Conservation (phyloP, 176 grass and related monocot species). For the Oryza meyeriana region DNA sequence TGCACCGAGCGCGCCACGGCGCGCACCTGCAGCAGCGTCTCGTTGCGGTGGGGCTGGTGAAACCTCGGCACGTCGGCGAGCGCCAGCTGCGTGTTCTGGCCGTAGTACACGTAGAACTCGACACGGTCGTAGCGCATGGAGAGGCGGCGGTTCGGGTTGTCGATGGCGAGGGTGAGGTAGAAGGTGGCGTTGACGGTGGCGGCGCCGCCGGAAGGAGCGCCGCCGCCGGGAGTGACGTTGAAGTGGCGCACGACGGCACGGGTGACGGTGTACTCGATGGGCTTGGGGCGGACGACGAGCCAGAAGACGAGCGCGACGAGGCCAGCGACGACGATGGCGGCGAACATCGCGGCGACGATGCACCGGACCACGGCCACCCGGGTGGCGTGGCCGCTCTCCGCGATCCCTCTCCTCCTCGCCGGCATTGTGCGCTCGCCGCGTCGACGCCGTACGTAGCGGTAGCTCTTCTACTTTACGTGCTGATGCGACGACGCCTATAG, state of each 20-base stretch:
- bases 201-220: not conserved
- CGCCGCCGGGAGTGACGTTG: constrained; percentile 42
- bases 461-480: not conserved
- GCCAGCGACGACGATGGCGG: constrained; percentile 44
- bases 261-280: constrained; percentile 63
- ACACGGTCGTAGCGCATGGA: constrained; percentile 61
- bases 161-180: constrained; percentile 52
- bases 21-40: constrained; percentile 49
- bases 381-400: not conserved
- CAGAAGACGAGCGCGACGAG: constrained; percentile 66
- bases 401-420: not conserved
- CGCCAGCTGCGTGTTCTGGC: constrained; percentile 43
- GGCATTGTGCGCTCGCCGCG: not conserved
- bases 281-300: constrained; percentile 65
- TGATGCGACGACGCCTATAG: not conserved
- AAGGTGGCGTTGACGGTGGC: constrained; percentile 59
- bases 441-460: not conserved
- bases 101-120: constrained; percentile 48
- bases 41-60: constrained; percentile 63
- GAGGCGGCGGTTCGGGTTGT: constrained; percentile 69
- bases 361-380: constrained; percentile 43
- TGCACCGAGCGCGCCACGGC: constrained; percentile 39
- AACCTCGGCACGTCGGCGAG: constrained; percentile 36
- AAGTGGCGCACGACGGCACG: constrained; percentile 43
- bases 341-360: constrained; percentile 29